phyloP scores from a whole-genome alignment of 352 stramenopile genomes.

The Blastocystis sp. region DNA sequence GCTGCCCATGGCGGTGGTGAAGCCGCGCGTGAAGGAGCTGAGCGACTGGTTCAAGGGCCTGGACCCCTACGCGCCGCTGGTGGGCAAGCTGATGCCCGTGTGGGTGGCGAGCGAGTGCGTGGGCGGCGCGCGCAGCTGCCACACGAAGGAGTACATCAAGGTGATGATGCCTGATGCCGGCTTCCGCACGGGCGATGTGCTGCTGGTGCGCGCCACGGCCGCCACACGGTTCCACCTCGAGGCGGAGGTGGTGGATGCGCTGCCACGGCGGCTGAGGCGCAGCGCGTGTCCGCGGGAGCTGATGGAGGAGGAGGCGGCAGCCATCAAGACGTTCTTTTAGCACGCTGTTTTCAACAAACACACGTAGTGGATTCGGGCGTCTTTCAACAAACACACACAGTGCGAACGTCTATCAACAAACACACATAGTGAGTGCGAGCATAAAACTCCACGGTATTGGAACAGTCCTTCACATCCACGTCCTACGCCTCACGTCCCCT shows the following conservation, averaged over 20 bases:
- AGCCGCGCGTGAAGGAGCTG: slow-evolving; percentile 82
- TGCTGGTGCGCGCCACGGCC: not conserved
- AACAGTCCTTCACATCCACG: not conserved
- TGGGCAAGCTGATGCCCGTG: slow-evolving; percentile 75
- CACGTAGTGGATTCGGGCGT: not conserved
- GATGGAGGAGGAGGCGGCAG: not conserved
- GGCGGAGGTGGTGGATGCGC: not conserved
- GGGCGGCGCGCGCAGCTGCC: slow-evolving; percentile 79
- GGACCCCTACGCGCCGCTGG: slow-evolving; percentile 78
- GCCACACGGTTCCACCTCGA: slow-evolving; percentile 48
- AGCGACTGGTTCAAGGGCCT: slow-evolving; percentile 83
- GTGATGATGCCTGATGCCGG: slow-evolving; percentile 72
- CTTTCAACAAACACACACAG: not conserved
- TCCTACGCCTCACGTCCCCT: not conserved
- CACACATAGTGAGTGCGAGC: not conserved
- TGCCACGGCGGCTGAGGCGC: not conserved
- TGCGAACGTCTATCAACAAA: not conserved
- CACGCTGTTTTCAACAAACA: not conserved
- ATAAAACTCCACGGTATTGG: not conserved
- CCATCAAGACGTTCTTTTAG: not conserved
- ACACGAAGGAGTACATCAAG: slow-evolving; percentile 88
- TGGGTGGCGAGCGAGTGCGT: slow-evolving; percentile 76
- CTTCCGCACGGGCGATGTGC: not conserved
- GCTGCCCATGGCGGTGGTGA: slow-evolving; percentile 82
- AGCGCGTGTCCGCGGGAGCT: not conserved